Percentiles rank a stretch among this genome's conserved stretches.
Evolutionary conservation across 1,284 basidiomycete species (phyloP).

Genomic region (Leccinum huronense): DNA sequence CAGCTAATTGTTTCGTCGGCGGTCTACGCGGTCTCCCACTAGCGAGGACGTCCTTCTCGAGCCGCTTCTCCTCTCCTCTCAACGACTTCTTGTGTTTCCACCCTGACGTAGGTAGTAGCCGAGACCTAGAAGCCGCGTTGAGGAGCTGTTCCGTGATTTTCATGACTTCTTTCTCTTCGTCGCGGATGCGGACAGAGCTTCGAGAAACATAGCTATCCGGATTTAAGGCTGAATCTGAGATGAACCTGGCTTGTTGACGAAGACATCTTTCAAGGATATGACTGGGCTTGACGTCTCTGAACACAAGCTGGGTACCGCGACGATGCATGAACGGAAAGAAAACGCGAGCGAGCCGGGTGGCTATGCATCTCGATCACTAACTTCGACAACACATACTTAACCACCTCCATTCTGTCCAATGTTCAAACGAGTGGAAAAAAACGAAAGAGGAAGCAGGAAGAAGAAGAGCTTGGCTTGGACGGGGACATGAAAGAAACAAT

Average conservation of each 20-base stretch:
- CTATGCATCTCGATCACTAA: slow-evolving; percentile 17
- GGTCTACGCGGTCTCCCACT: slow-evolving; percentile 9
- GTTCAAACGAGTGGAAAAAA: slow-evolving; percentile 82
- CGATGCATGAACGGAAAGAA: slow-evolving; percentile 31
- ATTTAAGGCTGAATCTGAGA: slow-evolving; percentile 7
- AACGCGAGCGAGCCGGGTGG: slow-evolving; percentile 24
- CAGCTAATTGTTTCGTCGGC: slow-evolving; percentile 22
- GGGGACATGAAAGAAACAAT: slow-evolving; percentile 67
- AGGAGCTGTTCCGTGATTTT: slow-evolving; percentile 34
- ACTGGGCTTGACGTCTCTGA: slow-evolving; percentile 21
- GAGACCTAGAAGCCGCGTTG: slow-evolving; percentile 28
- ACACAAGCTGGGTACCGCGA: slow-evolving; percentile 20
- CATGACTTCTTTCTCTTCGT: slow-evolving; percentile 19
- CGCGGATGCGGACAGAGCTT: not conserved
- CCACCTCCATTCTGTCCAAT: slow-evolving; percentile 38
- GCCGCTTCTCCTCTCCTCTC: slow-evolving; percentile 35
- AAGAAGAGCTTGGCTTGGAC: slow-evolving; percentile 69
- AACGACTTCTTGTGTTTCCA: slow-evolving; percentile 33
- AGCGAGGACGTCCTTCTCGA: slow-evolving; percentile 23
- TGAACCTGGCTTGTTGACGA: slow-evolving; percentile 4
- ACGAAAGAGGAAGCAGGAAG: slow-evolving; percentile 60
- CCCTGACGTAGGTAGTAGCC: slow-evolving; percentile 25
- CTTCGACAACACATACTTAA: not conserved
- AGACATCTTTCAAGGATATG: slow-evolving; percentile 16
- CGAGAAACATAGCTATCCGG: not conserved